Evolutionary conservation across 2,329 filamentous ascomycete genomes (phyloP), one percentile per base, ranked within the genome.

Genomic region (Fusarium sp.): DNA sequence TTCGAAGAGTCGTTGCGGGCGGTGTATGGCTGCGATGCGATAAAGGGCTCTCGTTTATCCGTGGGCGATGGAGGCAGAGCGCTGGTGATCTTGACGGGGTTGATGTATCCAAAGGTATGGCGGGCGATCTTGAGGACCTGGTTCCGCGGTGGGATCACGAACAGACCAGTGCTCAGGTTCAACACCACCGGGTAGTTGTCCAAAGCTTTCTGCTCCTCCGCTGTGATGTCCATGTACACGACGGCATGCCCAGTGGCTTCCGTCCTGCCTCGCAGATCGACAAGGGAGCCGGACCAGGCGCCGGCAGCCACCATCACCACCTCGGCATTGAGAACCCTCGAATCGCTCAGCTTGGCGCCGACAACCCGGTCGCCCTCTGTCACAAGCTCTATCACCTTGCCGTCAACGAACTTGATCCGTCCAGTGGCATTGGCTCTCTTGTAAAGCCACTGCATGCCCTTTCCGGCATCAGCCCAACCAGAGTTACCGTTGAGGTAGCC

Each of bases 221-320:
- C 85, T 0, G 91, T 93, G 76, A 98, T 88, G 73, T 91, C 87
- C 74, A 98, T 85, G 84, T 97, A 98, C 14, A 89, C 93, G 29
- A 98, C 81, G 0, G 90, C 89, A 79, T 98, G 96, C 16, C 94
- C 96, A 0, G 95, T 97, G 3, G 95, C 93, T 73, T 93, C 89
- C 42, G 91, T 92, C 52, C 93, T 90, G 29, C 94, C 94, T 56
- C 91, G 87, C 1, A 98, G 86, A 81, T 98, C 93, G 65, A 98
- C 84, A 25, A 98, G 87, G 2, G 89, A 88, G 3, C 92, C 90
- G 3, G 94, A 94, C 95, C 96, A 98, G 6, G 96, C 95, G 18
- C 96, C 96, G 0, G 95, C 91, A 0, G 96, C 95, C 3, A 97
- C 87, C 65, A 98, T 86, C 36, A 94, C 92, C 9, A 97, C 86